Evolutionary conservation across 2,329 filamentous ascomycete genomes (phyloP).

Genomic region (Cladophialophora carrionii): DNA sequence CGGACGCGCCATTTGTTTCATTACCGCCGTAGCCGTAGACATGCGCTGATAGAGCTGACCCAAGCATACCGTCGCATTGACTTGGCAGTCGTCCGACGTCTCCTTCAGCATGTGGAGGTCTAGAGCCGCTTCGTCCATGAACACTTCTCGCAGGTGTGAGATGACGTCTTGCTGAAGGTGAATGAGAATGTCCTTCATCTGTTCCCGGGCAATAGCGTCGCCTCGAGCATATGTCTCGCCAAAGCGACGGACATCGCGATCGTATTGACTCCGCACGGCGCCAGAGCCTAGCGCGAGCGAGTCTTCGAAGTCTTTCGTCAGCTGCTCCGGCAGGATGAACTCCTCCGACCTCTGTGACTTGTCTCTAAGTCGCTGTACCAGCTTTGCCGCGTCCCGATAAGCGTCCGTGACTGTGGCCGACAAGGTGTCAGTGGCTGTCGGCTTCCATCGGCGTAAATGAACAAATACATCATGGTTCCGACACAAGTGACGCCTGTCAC

Average conservation of each 20-base stretch:
- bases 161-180: slow-evolving; percentile 44
- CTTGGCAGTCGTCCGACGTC: slow-evolving; percentile 44
- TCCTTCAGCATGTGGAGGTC: slow-evolving; percentile 42
- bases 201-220: slow-evolving; percentile 44
- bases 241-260: slow-evolving; percentile 42
- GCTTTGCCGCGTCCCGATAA: slow-evolving; percentile 40
- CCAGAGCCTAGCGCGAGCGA: slow-evolving; percentile 43
- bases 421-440: slow-evolving; percentile 11
- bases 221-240: slow-evolving; percentile 44
- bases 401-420: slow-evolving; percentile 39
- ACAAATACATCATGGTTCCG: neutral
- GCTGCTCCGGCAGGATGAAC: slow-evolving; percentile 30
- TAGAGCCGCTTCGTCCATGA: slow-evolving; percentile 40
- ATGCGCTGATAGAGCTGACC: slow-evolving; percentile 44
- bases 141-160: slow-evolving; percentile 42
- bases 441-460: neutral
- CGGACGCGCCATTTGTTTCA: slow-evolving; percentile 29
- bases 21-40: slow-evolving; percentile 33
- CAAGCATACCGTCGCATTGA: slow-evolving; percentile 43
- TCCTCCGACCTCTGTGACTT: slow-evolving; percentile 32
- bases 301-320: slow-evolving; percentile 42
- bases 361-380: slow-evolving; percentile 40
- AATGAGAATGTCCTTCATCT: slow-evolving; percentile 47
- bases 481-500: neutral
- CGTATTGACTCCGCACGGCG: slow-evolving; percentile 44